Evolutionary conservation across 768 basidiomycete genomes (phyloP), one percentile per base, ranked within the genome.

Genomic region (Megacollybia marginata): DNA sequence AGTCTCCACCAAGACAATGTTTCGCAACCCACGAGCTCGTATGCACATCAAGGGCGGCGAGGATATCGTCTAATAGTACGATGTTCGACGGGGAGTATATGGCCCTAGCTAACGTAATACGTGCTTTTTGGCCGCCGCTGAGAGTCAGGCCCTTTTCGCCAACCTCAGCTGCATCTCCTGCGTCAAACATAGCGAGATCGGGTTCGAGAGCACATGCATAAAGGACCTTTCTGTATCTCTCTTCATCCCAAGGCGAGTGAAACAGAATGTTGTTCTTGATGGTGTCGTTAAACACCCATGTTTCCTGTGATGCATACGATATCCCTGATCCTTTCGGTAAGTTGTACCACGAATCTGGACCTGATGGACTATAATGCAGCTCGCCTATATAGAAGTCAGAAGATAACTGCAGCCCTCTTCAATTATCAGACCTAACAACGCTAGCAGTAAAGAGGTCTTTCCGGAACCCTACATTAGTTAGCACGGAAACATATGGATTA

Each of bases 261-360:
- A 95, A 94, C 40, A 88, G 65, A 52, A 95, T 86, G 58, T 94
- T 95, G 40, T 90, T 85, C 64, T 78, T 71, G 47, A 89, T 86
- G 0, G 85, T 88, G 51, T 85, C 85, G 54, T 89, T 91, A 62
- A 83, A 78, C 2, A 91, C 82, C 88, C 88, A 94, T 4, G 85
- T 81, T 59, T 91, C 88, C 61, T 94, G 90, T 3, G 85, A 83
- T 6, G 85, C 85, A 60, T 88, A 91, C 2, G 88, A 82, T 35
- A 93, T 74, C 5, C 89, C 88, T 1, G 73, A 73, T 4, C 66
- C 67, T 2, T 87, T 70, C 20, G 89, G 88, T 6, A 92, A 74
- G 53, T 78, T 80, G 63, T 75, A 86, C 75, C 78, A 85, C 0
- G 85, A 80, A 40, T 76, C 73, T 1, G 75, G 68, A 9, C 65